Base-by-base conservation (phyloP, 768 basidiomycete species). In the Tricholoma matsutake region DNA sequence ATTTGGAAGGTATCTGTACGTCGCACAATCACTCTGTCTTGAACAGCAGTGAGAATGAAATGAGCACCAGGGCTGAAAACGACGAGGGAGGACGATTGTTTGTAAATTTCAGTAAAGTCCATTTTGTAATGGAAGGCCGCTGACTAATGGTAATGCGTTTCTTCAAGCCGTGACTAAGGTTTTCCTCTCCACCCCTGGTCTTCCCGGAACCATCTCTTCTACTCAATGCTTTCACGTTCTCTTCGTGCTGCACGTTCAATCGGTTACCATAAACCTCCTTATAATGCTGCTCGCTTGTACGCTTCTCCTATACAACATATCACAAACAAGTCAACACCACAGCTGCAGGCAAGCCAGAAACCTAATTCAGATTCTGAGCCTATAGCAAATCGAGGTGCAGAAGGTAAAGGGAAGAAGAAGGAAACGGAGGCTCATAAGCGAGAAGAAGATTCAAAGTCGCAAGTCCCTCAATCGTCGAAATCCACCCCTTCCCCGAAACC, bases 51-150 rank as follows among this genome's bases (percentile, higher is more conserved):
- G 20, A 95, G 83, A 64, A 96, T 82, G 68, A 94, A 94, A 60
- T 94, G 90, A 0, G 91, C 85, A 13, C 94, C 94, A 1, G 92
- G 88, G 66, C 94, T 96, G 77, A 94, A 95, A 16, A 80, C 71
- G 61, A 92, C 91, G 45, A 92, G 82, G n/a, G 74, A 81, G 7
- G 78, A 73, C 5, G 91, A 82, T 54, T 92, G 91, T 63, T 82
- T 84, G 80, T 93, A 94, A 63, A 91, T 81, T 70, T 94, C 90
- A 18, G 92, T 94, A 68, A 94, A 94, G 74, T 94, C 92, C 91
- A 92, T 92, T 45, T 37, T 9, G 10, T 35, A 35, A 13, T 35
- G 13, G 34, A 35, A 13, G 34, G 7, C 18, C 18, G 16, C 9
- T 18, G 41, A 18, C 7, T n/a, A n/a, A 16, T 16, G 51, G n/a